Evolutionary conservation across 106 monocot species (phyloP), one percentile per base, ranked within the genome.

Genomic region (Dendrobium nobile): DNA sequence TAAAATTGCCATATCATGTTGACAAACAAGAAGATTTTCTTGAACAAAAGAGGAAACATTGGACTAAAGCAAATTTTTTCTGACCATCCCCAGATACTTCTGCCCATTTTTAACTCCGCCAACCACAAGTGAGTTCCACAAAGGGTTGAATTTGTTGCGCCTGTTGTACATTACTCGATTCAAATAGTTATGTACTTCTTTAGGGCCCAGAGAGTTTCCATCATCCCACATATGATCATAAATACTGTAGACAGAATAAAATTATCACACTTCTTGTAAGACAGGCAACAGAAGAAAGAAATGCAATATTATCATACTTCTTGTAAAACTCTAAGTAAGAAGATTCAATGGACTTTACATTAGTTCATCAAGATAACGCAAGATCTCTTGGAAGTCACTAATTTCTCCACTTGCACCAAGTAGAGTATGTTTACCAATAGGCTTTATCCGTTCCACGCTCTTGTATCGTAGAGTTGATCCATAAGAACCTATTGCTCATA

Each of bases 151-250:
- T 67, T 95, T 95, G 80, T 95, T 95, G 56, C 92, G 95, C 70
- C 95, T 90, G 78, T 92, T 90, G 47, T 95, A 95, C 92, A 95
- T 95, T 24, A 95, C 82, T 79, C 95, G 75, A 77, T 68, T 95
- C 76, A 95, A 77, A 80, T 95, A 92, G 82, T 85, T 92, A 84
- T 95, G 90, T 33, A 95, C 83, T 82, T 95, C 95, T 82, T 92
- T 95, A 56, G 95, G 95, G 31, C 95, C 95, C 85, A 95, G 54
- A 0, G 95, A 95, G 79, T 95, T 95, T 18, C 88, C 95, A 88
- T 95, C 95, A 79, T 95, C 95, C 92, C 95, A 95, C 90, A 90
- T 92, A 72, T 89, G 85, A 82, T 95, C 95, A 83, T 90, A 92
- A 55, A 95, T 79, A 37, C 95, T 92, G 90, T 27, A 75, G 55